phyloP scores from a whole-genome alignment of 306 rosid species.

The Castanea mollissima region DNA sequence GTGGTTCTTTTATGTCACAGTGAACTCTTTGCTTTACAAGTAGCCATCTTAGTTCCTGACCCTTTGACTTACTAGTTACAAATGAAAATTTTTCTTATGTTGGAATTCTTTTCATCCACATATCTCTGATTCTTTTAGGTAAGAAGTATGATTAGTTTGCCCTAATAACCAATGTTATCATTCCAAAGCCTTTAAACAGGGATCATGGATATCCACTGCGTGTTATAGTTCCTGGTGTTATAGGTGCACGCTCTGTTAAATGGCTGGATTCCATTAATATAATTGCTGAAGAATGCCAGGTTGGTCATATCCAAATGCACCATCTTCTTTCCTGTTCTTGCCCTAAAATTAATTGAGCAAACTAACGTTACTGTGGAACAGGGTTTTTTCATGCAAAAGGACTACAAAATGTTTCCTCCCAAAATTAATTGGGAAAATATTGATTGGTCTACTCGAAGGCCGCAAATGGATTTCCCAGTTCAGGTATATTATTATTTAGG shows the following conservation, averaged over 20 bases:
- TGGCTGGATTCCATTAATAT: constrained; percentile 81
- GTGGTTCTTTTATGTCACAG: no score
- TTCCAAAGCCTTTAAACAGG: constrained; percentile 68
- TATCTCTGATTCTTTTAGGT: no score
- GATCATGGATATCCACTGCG: constrained; percentile 98
- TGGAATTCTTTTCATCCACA: neutral
- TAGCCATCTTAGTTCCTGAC: no score
- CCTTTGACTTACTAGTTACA: no score
- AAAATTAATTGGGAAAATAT: constrained; percentile 90
- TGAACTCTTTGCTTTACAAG: no score
- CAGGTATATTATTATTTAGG: constrained; percentile 49
- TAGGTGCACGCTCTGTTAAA: constrained; percentile 96
- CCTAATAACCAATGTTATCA: neutral
- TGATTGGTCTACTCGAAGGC: constrained; percentile 77
- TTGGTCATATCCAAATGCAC: constrained; percentile 23
- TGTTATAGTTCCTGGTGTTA: constrained; percentile 87
- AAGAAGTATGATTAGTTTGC: no score
- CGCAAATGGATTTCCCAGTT: constrained; percentile 98
- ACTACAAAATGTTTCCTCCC: constrained; percentile 99
- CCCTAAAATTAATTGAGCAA: neutral
- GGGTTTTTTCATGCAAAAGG: constrained; percentile 99
- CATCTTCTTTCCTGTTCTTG: constrained; percentile 3
- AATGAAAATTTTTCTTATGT: constrained; percentile 4
- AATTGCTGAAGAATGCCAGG: constrained; percentile 89
- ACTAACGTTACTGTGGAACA: constrained; percentile 20